Evolutionary conservation across 208 protist species (phyloP), one percentile per base, ranked within the genome.

Genomic region (Herpetomonas tarakana): DNA sequence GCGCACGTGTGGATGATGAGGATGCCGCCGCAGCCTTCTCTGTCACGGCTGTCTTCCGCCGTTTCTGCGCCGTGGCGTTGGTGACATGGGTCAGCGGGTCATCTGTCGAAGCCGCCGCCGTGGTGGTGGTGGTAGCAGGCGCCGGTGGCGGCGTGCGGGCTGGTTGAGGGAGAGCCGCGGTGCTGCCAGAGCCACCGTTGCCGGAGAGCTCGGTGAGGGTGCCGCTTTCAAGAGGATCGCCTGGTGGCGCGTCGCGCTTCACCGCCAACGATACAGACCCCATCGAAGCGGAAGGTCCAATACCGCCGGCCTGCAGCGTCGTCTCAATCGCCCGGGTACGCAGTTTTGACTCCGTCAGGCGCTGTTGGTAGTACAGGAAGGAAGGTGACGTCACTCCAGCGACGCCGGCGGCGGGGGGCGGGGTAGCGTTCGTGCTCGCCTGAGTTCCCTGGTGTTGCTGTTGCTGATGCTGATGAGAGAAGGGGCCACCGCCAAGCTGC

Each of bases 281-380:
- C 11, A 11, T n/a, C 38, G 38, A 18, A 45, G 46, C 12, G 46
- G 19, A 7, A 26, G 11, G 11, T 7, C 21, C 46, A 18, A 19
- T 26, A 19, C 12, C 46, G 46, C 46, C 46, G 6, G 22, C 6
- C 46, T 7, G 22, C 7, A 52, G n/a, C n/a, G 46, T 52, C 12
- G 6, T 6, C 46, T 52, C 46, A 19, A 52, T 52, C 21, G 46
- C 46, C 11, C 46, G 46, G 12, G 46, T 52, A 7, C 46, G 46
- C 12, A 12, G 9, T 19, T 26, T 19, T 9, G 19, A 26, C 11
- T 52, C 46, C 12, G 19, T 27, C 12, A 52, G 19, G 12, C 46
- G 18, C 21, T 52, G 46, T 19, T 52, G 46, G n/a, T 52, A 52
- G n/a, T 52, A 27, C 46, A 52, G 18, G 19, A 52, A 52, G 7